Conservation (phyloP, 768 basidiomycete genomes). For the Arthromyces matolae region DNA sequence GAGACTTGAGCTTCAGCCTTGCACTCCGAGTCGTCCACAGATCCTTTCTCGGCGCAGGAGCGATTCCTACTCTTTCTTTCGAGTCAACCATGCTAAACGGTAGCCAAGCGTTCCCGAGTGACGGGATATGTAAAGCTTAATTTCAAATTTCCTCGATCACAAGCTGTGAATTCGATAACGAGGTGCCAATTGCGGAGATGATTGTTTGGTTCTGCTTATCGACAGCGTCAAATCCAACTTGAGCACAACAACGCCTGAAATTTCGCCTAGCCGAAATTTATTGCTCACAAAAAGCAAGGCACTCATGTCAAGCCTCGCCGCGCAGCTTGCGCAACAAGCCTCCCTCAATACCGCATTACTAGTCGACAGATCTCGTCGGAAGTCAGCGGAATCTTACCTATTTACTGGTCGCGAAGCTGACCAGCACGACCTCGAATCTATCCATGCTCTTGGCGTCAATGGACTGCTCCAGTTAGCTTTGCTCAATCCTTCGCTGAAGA, state of each 20-base stretch:
- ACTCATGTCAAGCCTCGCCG: slow-evolving; percentile 71
- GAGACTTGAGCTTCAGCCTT: no score
- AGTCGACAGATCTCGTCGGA: slow-evolving; percentile 59
- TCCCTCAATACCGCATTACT: slow-evolving; percentile 79
- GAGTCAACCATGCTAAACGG: no score
- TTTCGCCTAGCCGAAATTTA: slow-evolving; percentile 1
- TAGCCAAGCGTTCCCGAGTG: no score
- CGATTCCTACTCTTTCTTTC: no score
- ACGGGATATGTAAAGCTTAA: no score
- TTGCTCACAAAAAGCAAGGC: slow-evolving; percentile 1
- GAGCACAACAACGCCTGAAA: slow-evolving; percentile 10
- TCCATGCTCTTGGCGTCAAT: slow-evolving; percentile 77
- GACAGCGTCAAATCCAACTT: neutral
- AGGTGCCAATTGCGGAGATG: neutral
- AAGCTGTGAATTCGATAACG: no score
- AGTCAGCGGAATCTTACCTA: slow-evolving; percentile 75
- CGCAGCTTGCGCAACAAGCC: slow-evolving; percentile 72
- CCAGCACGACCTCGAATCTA: slow-evolving; percentile 81
- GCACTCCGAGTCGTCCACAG: no score
- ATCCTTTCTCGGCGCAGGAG: no score
- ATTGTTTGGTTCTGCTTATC: neutral
- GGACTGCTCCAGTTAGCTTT: slow-evolving; percentile 70
- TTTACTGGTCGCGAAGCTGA: slow-evolving; percentile 82
- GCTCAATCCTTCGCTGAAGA: slow-evolving; percentile 53
- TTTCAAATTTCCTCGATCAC: no score